A percentile compares a stretch with the other conserved stretches of the same genome.
phyloP scores from a whole-genome alignment of 225 moss, liverwort and hornwort genomes.

The Antitrichia curtipendula region DNA sequence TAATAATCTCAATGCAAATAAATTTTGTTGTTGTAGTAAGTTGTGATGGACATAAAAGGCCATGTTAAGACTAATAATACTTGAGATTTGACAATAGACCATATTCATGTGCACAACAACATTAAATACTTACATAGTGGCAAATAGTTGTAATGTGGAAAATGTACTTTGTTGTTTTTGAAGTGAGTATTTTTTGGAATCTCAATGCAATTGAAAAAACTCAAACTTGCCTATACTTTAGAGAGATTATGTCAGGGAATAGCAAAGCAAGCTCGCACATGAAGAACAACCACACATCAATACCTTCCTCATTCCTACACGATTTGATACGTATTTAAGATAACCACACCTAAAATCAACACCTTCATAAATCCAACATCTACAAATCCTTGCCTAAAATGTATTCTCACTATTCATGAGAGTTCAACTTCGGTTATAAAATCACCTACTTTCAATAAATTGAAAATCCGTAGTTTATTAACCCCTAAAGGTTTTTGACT shows the following conservation, averaged over 20 bases:
- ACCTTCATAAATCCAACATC: background rate
- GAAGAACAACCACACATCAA: background rate
- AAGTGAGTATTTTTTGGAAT: background rate
- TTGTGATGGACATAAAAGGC: background rate
- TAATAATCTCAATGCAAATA: background rate
- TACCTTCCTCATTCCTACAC: fast-evolving
- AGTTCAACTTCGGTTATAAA: fast-evolving
- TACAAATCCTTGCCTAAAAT: background rate
- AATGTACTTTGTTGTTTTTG: background rate
- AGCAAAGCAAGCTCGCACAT: background rate
- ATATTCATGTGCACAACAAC: background rate
- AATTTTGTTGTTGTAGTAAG: background rate
- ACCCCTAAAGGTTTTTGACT: too few species aligned
- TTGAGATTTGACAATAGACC: background rate
- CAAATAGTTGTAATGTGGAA: background rate
- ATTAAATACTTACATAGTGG: background rate
- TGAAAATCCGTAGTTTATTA: background rate
- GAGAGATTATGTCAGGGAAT: background rate
- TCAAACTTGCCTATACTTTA: too few species aligned
- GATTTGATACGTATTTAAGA: background rate
- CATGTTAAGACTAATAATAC: background rate
- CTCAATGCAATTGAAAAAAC: background rate
- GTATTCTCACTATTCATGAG: background rate
- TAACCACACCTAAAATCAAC: too few species aligned
- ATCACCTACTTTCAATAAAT: background rate